These are phyloP conservation scores for Colletotrichum coccodes DNA, from an alignment of 2,329 filamentous ascomycete species.

Conservation along the genomic window DNA sequence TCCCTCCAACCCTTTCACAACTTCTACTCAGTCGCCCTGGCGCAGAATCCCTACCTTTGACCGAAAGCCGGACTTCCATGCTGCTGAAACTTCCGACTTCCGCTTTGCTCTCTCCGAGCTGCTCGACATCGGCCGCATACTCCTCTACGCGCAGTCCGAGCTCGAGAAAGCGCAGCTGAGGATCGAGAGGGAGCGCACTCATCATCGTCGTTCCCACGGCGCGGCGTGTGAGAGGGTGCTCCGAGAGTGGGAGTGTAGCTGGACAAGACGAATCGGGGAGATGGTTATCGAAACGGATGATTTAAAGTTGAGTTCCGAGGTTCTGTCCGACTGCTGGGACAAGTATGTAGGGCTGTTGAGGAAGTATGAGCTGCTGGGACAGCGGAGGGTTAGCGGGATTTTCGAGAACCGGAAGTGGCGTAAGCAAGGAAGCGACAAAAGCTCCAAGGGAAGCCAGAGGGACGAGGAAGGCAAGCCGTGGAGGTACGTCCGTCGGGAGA, in stretches of 20 bases:
- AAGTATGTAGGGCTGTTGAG: slow-evolving; percentile 22
- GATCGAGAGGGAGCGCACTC: not conserved
- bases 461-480: not conserved
- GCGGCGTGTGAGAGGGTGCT: not conserved
- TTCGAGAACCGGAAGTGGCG: not conserved
- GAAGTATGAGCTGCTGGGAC: slow-evolving; percentile 20
- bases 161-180: slow-evolving; percentile 12
- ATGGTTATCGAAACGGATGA: slow-evolving; percentile 15
- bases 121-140: slow-evolving; percentile 21
- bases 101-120: slow-evolving; percentile 14
- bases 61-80: slow-evolving; percentile 9
- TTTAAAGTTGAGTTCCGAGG: slow-evolving; percentile 13
- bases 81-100: slow-evolving; percentile 7
- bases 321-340: slow-evolving; percentile 21
- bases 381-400: slow-evolving; percentile 17
- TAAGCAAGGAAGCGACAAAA: not conserved
- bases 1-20: not conserved
- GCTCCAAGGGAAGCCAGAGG: not conserved
- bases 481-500: not conserved
- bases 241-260: slow-evolving; percentile 5
- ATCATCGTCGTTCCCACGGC: slow-evolving; percentile 8
- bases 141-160: slow-evolving; percentile 7
- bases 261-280: not conserved
- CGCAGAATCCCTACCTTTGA: slow-evolving; percentile 24
- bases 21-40: not conserved